Evolutionary conservation across 2,329 filamentous ascomycete species (phyloP).

Genomic region (Sphaerostilbella broomeana): DNA sequence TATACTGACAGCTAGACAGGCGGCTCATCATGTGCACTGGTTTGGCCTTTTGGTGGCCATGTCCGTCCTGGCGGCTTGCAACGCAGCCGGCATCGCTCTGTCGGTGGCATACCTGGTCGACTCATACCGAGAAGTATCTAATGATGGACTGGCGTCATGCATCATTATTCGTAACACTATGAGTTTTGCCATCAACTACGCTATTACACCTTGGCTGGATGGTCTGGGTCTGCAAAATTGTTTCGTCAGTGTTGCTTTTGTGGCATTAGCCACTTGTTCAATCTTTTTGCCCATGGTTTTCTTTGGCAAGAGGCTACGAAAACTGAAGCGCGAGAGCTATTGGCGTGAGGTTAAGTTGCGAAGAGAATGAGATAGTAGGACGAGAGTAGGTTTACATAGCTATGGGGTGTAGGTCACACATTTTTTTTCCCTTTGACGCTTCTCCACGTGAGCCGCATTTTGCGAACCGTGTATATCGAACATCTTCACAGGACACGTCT

Average conservation of each 20-base stretch:
- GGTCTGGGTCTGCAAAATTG: slow-evolving; percentile 37
- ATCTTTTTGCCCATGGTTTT: slow-evolving; percentile 40
- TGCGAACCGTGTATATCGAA: background rate
- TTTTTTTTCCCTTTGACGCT: background rate
- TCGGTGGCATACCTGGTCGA: slow-evolving; percentile 36
- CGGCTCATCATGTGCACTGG: slow-evolving; percentile 34
- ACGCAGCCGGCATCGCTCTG: slow-evolving; percentile 30
- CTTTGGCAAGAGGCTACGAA: slow-evolving; percentile 33
- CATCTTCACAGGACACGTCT: slow-evolving; percentile 18
- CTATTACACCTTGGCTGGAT: slow-evolving; percentile 40
- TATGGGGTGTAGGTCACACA: background rate
- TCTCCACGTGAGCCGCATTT: background rate
- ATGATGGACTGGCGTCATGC: slow-evolving; percentile 33
- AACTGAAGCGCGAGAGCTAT: slow-evolving; percentile 15
- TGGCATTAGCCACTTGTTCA: slow-evolving; percentile 32
- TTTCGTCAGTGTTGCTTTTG: slow-evolving; percentile 35
- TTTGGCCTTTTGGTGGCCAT: slow-evolving; percentile 37
- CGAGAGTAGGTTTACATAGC: background rate
- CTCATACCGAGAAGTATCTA: slow-evolving; percentile 33
- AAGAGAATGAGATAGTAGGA: background rate
- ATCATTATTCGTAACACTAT: slow-evolving; percentile 35
- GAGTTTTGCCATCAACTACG: slow-evolving; percentile 30
- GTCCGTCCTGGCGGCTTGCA: slow-evolving; percentile 28
- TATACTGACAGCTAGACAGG: slow-evolving; percentile 11
- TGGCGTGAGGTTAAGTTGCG: slow-evolving; percentile 16